Evolutionary conservation across 2,329 filamentous ascomycete species (phyloP).

Genomic region (Seiridium unicorne): DNA sequence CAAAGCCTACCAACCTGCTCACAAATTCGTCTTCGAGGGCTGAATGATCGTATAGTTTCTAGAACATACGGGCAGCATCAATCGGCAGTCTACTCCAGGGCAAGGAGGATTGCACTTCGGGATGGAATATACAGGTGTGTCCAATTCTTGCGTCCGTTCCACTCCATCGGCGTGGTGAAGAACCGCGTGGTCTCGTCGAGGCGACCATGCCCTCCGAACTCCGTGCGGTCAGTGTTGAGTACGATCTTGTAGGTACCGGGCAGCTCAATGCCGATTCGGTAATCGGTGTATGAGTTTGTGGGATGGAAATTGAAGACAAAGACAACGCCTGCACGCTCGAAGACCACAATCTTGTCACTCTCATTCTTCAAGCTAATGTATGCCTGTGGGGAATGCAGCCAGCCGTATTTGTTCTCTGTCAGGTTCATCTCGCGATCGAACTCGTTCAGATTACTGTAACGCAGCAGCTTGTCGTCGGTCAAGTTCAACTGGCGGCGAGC

Average conservation of each 20-base stretch:
- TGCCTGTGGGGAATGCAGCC: constrained; percentile 82
- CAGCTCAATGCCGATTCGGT: constrained; percentile 83
- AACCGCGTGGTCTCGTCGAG: constrained; percentile 80
- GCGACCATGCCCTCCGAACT: constrained; percentile 76
- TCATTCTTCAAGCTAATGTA: constrained; percentile 95
- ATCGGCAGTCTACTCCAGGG: background rate
- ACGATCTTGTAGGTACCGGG: constrained; percentile 85
- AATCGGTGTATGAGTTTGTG: constrained; percentile 82
- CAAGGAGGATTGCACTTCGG: constrained; percentile 67
- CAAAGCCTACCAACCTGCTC: too few species aligned
- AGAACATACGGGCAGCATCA: background rate
- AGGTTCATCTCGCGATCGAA: constrained; percentile 93
- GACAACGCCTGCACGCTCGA: constrained; percentile 84
- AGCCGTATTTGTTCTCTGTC: constrained; percentile 84
- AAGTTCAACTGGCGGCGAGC: constrained; percentile 92
- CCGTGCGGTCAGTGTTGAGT: constrained; percentile 74
- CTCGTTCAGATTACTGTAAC: constrained; percentile 88
- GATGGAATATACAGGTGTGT: constrained; percentile 88
- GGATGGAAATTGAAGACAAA: constrained; percentile 98
- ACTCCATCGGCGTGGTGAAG: constrained; percentile 86
- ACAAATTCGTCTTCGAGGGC: too few species aligned
- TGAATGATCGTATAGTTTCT: too few species aligned
- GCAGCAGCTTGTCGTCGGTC: constrained; percentile 78
- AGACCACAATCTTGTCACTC: constrained; percentile 89
- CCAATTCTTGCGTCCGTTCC: constrained; percentile 90